These are phyloP conservation scores for Cercophora samala DNA, from an alignment of 495 filamentous ascomycete genomes.

Conservation along the genomic window DNA sequence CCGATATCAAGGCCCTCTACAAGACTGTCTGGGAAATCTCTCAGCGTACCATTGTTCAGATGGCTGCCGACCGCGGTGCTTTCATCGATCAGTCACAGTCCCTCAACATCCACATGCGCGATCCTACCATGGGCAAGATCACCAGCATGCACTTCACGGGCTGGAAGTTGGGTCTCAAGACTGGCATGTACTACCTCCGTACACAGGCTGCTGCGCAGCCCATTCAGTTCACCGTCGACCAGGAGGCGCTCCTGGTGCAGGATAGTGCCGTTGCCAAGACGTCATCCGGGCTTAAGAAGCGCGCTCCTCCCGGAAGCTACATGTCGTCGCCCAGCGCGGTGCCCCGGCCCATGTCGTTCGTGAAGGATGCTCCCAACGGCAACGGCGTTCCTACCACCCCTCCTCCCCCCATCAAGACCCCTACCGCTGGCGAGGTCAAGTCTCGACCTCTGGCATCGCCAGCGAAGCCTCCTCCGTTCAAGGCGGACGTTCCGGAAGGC, in stretches of 20 bases:
- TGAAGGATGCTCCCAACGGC: constrained; percentile 35
- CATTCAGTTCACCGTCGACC: constrained; percentile 99
- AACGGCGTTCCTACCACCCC: constrained; percentile 61
- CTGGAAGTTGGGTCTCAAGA: constrained; percentile 98
- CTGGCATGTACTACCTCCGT: constrained; percentile 99
- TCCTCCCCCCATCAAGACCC: constrained; percentile 49
- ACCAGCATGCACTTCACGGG: constrained; percentile 99
- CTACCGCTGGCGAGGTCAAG: constrained; percentile 39
- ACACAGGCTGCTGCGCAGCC: constrained; percentile 95
- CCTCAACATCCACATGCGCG: constrained; percentile 98
- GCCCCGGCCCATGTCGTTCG: constrained; percentile 40
- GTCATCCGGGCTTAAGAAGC: constrained; percentile 60
- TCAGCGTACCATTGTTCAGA: constrained; percentile 91
- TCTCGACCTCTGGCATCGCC: constrained; percentile 42
- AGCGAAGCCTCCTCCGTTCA: constrained; percentile 54
- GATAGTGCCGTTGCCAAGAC: constrained; percentile 76
- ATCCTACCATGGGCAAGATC: constrained; percentile 99
- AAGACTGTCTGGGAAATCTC: constrained; percentile 99
- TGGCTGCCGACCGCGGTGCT: constrained; percentile 96
- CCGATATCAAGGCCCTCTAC: constrained; percentile 94
- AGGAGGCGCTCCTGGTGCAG: constrained; percentile 85
- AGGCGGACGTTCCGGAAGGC: constrained; percentile 66
- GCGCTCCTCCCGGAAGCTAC: constrained; percentile 57
- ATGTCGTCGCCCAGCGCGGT: constrained; percentile 42
- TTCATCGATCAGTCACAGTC: constrained; percentile 99